These are phyloP conservation scores for Nigrospora oryzae DNA, from an alignment of 2,329 filamentous ascomycete genomes.

Conservation along the genomic window DNA sequence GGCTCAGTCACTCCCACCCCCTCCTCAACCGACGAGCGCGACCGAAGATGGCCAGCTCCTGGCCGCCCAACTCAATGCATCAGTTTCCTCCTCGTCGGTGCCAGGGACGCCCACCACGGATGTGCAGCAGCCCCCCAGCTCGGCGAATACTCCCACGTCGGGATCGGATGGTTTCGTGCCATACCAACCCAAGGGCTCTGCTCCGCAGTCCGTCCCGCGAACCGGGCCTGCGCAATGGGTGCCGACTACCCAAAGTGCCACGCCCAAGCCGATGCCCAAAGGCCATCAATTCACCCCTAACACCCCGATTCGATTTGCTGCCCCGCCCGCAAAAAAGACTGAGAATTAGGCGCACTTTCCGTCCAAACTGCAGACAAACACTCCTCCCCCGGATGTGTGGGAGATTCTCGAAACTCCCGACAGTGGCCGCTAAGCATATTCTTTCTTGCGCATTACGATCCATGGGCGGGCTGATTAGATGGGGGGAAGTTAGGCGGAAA, in stretches of 20 bases:
- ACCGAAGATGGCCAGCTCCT: too few species aligned
- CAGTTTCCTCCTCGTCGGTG: neutral
- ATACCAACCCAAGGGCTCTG: conserved; percentile 47
- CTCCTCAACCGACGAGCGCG: too few species aligned
- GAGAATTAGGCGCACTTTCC: neutral
- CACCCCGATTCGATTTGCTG: neutral
- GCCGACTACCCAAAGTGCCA: conserved; percentile 10
- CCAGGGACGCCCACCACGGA: neutral
- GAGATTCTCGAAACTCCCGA: conserved; percentile 10
- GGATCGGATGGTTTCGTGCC: conserved; percentile 37
- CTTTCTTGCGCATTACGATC: too few species aligned
- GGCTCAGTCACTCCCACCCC: neutral
- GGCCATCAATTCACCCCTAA: neutral
- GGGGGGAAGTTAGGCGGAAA: too few species aligned
- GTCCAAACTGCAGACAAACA: neutral
- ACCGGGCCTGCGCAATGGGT: conserved; percentile 14
- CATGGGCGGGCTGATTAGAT: too few species aligned
- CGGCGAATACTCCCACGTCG: neutral
- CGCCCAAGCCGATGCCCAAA: neutral
- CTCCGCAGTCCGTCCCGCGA: conserved; percentile 25
- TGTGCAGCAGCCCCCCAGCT: neutral
- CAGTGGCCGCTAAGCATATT: conserved; percentile 1
- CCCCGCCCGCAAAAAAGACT: neutral
- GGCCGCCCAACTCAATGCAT: neutral
- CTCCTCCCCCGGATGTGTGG: conserved; percentile 1